phyloP scores from a whole-genome alignment of 768 basidiomycete genomes.

The Sistotremastrum niveocremeum region DNA sequence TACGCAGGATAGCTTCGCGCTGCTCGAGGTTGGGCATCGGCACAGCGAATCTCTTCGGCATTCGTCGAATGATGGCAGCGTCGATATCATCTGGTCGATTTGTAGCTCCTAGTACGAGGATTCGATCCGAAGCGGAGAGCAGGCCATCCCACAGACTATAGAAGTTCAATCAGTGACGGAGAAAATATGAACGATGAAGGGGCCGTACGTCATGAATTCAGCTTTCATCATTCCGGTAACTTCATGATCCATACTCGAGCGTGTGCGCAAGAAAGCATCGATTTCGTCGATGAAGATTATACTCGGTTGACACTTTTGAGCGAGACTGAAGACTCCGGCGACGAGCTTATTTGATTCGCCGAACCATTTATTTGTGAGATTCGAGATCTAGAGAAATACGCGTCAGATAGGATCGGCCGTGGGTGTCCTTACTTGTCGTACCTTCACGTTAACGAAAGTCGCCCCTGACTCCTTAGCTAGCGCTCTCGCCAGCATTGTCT shows the following conservation, averaged over 20 bases:
- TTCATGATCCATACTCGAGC: constrained; percentile 84
- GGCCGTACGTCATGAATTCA: constrained; percentile 71
- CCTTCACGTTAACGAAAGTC: constrained; percentile 82
- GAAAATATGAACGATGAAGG: background rate
- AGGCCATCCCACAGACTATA: constrained; percentile 90
- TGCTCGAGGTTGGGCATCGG: constrained; percentile 67
- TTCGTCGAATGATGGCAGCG: constrained; percentile 76
- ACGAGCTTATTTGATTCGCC: constrained; percentile 93
- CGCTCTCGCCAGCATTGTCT: constrained; percentile 99
- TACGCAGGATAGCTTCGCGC: constrained; percentile 65
- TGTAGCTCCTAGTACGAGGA: constrained; percentile 88
- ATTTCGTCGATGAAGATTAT: constrained; percentile 99
- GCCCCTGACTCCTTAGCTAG: constrained; percentile 95
- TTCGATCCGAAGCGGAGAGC: constrained; percentile 63
- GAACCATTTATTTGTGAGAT: constrained; percentile 72
- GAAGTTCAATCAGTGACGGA: background rate
- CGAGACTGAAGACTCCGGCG: constrained; percentile 85
- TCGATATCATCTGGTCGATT: constrained; percentile 92
- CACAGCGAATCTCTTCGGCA: constrained; percentile 93
- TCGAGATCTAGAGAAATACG: constrained; percentile 28
- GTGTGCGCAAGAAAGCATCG: constrained; percentile 84
- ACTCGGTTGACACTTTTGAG: constrained; percentile 82
- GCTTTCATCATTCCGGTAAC: constrained; percentile 99
- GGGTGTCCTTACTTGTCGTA: no score
- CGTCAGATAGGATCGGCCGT: no score